Evolutionary conservation across 2,329 filamentous ascomycete species (phyloP).

Genomic region (Aspergillus brunneoviolaceus): DNA sequence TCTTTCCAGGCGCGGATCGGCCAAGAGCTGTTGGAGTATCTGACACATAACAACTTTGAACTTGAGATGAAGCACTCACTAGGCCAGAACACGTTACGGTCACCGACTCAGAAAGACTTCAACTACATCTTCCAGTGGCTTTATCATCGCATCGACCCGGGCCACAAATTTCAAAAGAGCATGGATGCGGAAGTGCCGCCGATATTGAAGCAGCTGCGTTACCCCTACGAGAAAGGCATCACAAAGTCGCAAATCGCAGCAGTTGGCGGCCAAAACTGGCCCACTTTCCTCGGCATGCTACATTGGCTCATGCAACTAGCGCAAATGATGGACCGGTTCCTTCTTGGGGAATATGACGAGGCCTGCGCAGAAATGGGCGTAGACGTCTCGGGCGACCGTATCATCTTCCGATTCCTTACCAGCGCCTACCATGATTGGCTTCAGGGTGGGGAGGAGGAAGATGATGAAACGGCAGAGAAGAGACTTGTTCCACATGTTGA

Average conservation of each 20-base stretch:
- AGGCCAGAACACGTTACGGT: slow-evolving; percentile 87
- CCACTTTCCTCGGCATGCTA: slow-evolving; percentile 85
- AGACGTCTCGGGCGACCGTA: slow-evolving; percentile 84
- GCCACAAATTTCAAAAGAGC: slow-evolving; percentile 87
- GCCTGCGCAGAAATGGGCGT: slow-evolving; percentile 84
- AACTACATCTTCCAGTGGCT: slow-evolving; percentile 98
- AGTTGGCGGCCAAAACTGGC: slow-evolving; percentile 96
- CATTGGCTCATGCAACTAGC: slow-evolving; percentile 99
- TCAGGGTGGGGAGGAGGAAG: slow-evolving; percentile 83
- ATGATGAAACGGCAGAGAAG: slow-evolving; percentile 77
- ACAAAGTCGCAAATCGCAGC: slow-evolving; percentile 95
- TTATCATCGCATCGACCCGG: slow-evolving; percentile 92
- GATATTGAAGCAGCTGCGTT: slow-evolving; percentile 87
- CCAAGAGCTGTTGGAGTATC: slow-evolving; percentile 86
- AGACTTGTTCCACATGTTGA: slow-evolving; percentile 81
- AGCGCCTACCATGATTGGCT: slow-evolving; percentile 92
- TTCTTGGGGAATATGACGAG: slow-evolving; percentile 77
- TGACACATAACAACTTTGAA: slow-evolving; percentile 92
- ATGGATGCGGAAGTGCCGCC: slow-evolving; percentile 95
- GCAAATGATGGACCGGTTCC: slow-evolving; percentile 86
- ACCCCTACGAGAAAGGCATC: slow-evolving; percentile 92
- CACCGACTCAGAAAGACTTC: slow-evolving; percentile 97
- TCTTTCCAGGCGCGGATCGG: slow-evolving; percentile 78
- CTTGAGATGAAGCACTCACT: slow-evolving; percentile 95
- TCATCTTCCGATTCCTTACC: slow-evolving; percentile 90